Evolutionary conservation across 129 eudicot genomes (phyloP), one percentile per base, ranked within the genome.

Genomic region (Deinandra increscens): DNA sequence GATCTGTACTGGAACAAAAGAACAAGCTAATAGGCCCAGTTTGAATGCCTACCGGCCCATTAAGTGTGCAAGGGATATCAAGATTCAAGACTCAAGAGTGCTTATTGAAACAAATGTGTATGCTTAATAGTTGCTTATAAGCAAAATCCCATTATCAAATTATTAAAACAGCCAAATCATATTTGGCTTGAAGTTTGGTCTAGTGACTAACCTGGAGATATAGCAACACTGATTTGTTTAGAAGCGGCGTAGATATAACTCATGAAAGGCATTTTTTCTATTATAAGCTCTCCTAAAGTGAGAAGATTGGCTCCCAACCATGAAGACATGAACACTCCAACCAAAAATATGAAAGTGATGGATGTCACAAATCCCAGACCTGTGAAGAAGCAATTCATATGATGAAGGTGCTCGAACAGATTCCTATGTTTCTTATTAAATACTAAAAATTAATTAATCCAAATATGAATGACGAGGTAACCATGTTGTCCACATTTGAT

Each of bases 331-430:
- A 84, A 80, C 56, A 90, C 86, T n/a, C 97, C 97, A 61, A 90
- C 94, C 74, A 90, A 60, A 79, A 90, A 90, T 42, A 90, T 90
- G 87, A 90, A 90, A 18, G 81, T 71, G 34, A 90, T 82, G 39
- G 97, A 86, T 41, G 97, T 90, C 70, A 84, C 78, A 36, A 90
- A 86, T 55, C 97, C 97, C 44, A 90, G 87, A 79, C 97, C 97
- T 90, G 80, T 31, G 48, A 50, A 50, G 2, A 46, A 46, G 54
- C 22, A 46, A 15, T 1, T 46, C 18, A 5, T 51, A 51, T 19
- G 29, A 18, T 17, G 33, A 51, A 13, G 5, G 4, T 20, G 60
- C 20, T 15, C 20, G 20, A 58, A 58, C 38, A 13, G 18, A 58
- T 12, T 58, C 63, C 0, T 13, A 12, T 56, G 29, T 22, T 23